Conservation (phyloP, 2,329 filamentous ascomycete species). For the Phaeosphaeria sp. region DNA sequence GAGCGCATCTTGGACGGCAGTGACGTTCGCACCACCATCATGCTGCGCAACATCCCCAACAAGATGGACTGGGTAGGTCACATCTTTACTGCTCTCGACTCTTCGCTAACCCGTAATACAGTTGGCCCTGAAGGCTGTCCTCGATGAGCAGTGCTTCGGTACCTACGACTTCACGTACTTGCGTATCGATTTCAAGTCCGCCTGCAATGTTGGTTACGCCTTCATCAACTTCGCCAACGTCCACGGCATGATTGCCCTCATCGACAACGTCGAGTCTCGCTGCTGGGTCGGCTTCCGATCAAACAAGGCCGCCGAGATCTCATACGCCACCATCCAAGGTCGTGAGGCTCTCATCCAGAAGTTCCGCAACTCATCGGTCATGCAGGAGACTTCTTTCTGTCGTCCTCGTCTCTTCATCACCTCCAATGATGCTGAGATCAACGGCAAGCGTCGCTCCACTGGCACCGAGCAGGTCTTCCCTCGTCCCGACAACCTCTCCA, state of each 20-base stretch:
- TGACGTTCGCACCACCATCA: slow-evolving; percentile 68
- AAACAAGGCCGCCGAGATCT: slow-evolving; percentile 86
- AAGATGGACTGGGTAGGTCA: slow-evolving; percentile 70
- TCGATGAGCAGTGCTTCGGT: slow-evolving; percentile 79
- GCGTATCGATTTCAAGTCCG: slow-evolving; percentile 69
- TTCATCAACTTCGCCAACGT: slow-evolving; percentile 94
- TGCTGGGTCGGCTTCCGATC: slow-evolving; percentile 79
- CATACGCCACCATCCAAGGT: slow-evolving; percentile 97
- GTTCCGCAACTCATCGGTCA: slow-evolving; percentile 95
- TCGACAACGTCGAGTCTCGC: slow-evolving; percentile 38
- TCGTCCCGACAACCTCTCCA: slow-evolving; percentile 80
- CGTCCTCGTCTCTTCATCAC: slow-evolving; percentile 74
- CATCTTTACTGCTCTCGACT: background rate
- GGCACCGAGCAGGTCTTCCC: slow-evolving; percentile 80
- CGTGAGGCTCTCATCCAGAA: slow-evolving; percentile 90
- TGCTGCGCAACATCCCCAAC: slow-evolving; percentile 95
- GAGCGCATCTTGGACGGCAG: slow-evolving; percentile 49
- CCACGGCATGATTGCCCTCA: slow-evolving; percentile 36
- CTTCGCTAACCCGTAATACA: slow-evolving; percentile 22
- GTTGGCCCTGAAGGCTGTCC: slow-evolving; percentile 69
- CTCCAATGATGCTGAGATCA: slow-evolving; percentile 52
- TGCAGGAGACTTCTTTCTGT: slow-evolving; percentile 82
- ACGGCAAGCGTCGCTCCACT: slow-evolving; percentile 52
- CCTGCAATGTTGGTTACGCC: slow-evolving; percentile 84
- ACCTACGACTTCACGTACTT: slow-evolving; percentile 96